Evolutionary conservation across 331 rosid genomes (phyloP).

Genomic region (Pyracantha coccinea): DNA sequence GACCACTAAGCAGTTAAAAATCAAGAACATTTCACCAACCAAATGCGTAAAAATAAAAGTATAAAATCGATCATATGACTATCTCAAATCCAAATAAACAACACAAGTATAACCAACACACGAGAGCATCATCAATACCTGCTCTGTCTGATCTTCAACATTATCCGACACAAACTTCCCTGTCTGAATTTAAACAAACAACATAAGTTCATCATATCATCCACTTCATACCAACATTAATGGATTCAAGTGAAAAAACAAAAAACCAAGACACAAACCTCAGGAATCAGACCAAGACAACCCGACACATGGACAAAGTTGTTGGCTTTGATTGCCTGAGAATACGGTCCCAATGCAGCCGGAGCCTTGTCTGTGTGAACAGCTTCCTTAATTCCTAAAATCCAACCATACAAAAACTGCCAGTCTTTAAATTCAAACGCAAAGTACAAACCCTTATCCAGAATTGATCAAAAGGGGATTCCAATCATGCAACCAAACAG

Average conservation of each 20-base stretch:
- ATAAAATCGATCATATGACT: background rate
- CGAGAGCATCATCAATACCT: conserved; percentile 30
- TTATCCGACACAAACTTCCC: conserved; percentile 68
- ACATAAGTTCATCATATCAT: background rate
- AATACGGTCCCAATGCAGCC: conserved; percentile 80
- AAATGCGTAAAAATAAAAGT: background rate
- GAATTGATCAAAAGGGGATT: background rate
- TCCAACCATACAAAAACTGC: background rate
- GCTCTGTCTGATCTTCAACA: conserved; percentile 82
- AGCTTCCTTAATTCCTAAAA: conserved; percentile 52
- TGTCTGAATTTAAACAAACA: conserved; percentile 34
- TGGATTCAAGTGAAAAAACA: background rate
- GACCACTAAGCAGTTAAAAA: background rate
- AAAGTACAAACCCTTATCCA: background rate
- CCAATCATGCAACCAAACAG: background rate
- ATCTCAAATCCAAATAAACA: background rate
- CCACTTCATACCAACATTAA: background rate
- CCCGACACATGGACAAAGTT: conserved; percentile 72
- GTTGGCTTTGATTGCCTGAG: conserved; percentile 78
- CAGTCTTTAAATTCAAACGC: background rate
- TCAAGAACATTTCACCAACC: background rate
- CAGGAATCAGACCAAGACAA: conserved; percentile 70
- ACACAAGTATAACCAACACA: background rate
- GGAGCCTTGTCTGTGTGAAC: conserved; percentile 72
- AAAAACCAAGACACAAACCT: conserved; percentile 32